phyloP scores from a whole-genome alignment of 352 stramenopile species.

The Phytophthora palmivora region DNA sequence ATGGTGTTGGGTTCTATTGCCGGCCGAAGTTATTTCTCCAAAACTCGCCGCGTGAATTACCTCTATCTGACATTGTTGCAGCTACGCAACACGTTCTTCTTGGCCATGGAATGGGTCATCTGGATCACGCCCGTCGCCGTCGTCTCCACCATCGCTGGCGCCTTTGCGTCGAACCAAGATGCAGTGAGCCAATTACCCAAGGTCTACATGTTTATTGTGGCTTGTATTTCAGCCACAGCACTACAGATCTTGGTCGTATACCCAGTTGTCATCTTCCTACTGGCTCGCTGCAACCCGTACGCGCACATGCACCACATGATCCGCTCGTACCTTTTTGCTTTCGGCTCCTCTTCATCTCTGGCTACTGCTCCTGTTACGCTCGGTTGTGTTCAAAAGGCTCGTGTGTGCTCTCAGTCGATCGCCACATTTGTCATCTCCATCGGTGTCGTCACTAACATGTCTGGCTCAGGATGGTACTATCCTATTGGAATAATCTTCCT shows the following conservation, averaged over 20 bases:
- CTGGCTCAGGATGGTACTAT: slow-evolving; percentile 62
- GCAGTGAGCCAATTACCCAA: slow-evolving; percentile 44
- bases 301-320: slow-evolving; percentile 69
- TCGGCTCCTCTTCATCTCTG: slow-evolving; percentile 70
- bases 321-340: slow-evolving; percentile 72
- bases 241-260: slow-evolving; percentile 66
- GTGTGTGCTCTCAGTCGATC: slow-evolving; percentile 72
- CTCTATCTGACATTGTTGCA: slow-evolving; percentile 72
- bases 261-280: slow-evolving; percentile 69
- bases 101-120: slow-evolving; percentile 76
- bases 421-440: slow-evolving; percentile 82
- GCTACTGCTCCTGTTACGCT: slow-evolving; percentile 74
- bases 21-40: slow-evolving; percentile 65
- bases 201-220: slow-evolving; percentile 64
- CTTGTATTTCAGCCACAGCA: slow-evolving; percentile 39
- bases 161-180: slow-evolving; percentile 64
- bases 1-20: slow-evolving; percentile 71
- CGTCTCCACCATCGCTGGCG: slow-evolving; percentile 67
- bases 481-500: slow-evolving; percentile 70
- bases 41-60: slow-evolving; percentile 67
- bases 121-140: slow-evolving; percentile 70
- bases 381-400: slow-evolving; percentile 63
- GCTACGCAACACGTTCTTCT: slow-evolving; percentile 75
- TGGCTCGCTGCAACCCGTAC: slow-evolving; percentile 76
- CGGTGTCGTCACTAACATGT: slow-evolving; percentile 69